Percentiles rank a stretch among this genome's conserved stretches.
These are phyloP conservation scores for Aspergillus biplanus DNA, from an alignment of 495 filamentous ascomycete species.

Conservation along the genomic window DNA sequence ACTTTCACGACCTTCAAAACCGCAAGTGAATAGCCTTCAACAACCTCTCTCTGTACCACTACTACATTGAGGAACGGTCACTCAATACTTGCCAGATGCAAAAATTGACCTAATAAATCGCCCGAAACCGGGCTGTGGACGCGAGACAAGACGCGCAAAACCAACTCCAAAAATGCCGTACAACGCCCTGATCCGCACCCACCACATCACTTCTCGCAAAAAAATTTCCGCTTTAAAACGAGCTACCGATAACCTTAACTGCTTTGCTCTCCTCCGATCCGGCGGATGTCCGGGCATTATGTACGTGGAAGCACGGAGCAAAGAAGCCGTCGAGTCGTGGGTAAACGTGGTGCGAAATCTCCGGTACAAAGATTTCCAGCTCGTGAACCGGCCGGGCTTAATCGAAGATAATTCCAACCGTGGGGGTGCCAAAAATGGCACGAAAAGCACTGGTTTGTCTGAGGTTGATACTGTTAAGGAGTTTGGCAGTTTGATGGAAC, in stretches of 20 bases:
- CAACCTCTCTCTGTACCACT: no score
- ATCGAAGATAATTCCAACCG: constrained; percentile 18
- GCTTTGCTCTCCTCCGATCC: constrained; percentile 65
- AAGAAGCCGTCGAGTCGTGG: constrained; percentile 56
- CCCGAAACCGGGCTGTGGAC: no score
- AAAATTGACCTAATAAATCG: no score
- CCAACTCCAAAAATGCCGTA: constrained; percentile 34
- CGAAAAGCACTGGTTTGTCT: constrained; percentile 25
- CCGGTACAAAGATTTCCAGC: constrained; percentile 55
- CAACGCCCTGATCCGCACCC: constrained; percentile 72
- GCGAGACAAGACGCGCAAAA: not conserved
- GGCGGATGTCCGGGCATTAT: constrained; percentile 75
- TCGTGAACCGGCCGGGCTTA: constrained; percentile 41
- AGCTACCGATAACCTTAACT: constrained; percentile 58
- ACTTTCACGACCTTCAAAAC: no score
- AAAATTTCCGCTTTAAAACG: constrained; percentile 70
- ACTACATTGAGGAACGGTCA: no score
- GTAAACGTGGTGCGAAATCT: constrained; percentile 55
- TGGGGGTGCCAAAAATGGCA: not conserved
- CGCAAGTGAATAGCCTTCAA: no score
- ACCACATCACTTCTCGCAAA: constrained; percentile 82
- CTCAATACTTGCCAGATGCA: no score
- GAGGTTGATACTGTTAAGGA: constrained; percentile 52
- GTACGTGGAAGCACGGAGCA: constrained; percentile 68
- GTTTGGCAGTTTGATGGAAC: constrained; percentile 47